Percentiles rank a stretch among this genome's conserved stretches.
Evolutionary conservation across 208 protist species (phyloP).

Genomic region (Porcisia hertigi): DNA sequence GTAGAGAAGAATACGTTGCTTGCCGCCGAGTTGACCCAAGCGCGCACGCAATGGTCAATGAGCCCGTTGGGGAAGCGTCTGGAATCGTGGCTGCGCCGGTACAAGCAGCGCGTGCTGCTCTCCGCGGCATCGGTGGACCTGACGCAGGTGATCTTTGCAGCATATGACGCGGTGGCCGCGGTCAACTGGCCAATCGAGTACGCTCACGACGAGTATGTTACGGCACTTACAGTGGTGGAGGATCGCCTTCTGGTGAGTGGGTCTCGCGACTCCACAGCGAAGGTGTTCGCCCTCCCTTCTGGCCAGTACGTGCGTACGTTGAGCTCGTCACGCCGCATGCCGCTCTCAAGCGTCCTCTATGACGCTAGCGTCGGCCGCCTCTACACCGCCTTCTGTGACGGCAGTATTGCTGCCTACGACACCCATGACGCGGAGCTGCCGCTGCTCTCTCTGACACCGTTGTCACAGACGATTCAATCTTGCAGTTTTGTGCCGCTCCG

Average conservation of each 20-base stretch:
- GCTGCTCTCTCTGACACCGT: conserved; percentile 33
- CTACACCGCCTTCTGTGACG: conserved; percentile 56
- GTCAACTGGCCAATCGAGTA: conserved; percentile 62
- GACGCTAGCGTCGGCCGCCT: conserved; percentile 38
- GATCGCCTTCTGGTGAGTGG: conserved; percentile 64
- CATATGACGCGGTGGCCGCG: conserved; percentile 17
- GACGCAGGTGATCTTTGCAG: conserved; percentile 5
- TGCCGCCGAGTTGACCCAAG: neutral
- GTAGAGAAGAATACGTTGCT: neutral
- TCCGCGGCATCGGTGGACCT: conserved; percentile 17
- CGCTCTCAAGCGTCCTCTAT: conserved; percentile 54
- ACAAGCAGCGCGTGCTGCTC: conserved; percentile 20
- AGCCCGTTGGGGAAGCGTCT: conserved; percentile 19
- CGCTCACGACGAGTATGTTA: conserved; percentile 54
- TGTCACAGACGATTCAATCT: conserved; percentile 30
- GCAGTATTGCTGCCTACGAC: conserved; percentile 52
- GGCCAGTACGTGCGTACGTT: conserved; percentile 48
- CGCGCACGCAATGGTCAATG: neutral
- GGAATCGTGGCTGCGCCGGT: conserved; percentile 25
- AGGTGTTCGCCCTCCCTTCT: conserved; percentile 68
- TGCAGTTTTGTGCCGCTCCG: conserved; percentile 26
- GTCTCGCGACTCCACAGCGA: conserved; percentile 59
- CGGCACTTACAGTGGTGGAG: conserved; percentile 49
- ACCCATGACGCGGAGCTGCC: conserved; percentile 27
- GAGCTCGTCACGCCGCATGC: conserved; percentile 29